Percentiles rank a stretch among this genome's conserved stretches.
phyloP scores from a whole-genome alignment of 2,329 filamentous ascomycete genomes.

The Plenodomus tracheiphilus region DNA sequence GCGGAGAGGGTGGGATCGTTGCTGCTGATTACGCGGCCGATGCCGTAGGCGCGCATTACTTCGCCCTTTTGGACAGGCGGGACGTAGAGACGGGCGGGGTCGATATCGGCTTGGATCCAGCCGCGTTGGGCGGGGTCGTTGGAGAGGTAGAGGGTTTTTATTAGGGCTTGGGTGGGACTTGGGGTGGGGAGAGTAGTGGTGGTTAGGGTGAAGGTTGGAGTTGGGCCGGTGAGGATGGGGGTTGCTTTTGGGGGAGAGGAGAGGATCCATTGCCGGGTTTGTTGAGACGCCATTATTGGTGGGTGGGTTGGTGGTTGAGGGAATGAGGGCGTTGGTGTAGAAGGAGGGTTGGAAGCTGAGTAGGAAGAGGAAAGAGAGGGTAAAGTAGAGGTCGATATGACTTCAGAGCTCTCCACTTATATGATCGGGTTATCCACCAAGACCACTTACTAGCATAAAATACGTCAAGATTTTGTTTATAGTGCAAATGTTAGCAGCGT shows the following conservation, averaged over 20 bases:
- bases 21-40: conserved; percentile 64
- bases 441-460: too few species aligned
- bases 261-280: conserved; percentile 51
- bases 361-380: too few species aligned
- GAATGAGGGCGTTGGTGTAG: not conserved
- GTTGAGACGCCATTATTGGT: conserved; percentile 31
- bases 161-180: conserved; percentile 48
- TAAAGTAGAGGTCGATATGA: too few species aligned
- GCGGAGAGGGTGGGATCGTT: conserved; percentile 57
- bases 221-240: conserved; percentile 40
- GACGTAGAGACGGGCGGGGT: conserved; percentile 52
- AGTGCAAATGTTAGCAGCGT: too few species aligned
- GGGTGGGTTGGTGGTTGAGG: not conserved
- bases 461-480: too few species aligned
- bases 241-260: conserved; percentile 44
- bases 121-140: conserved; percentile 59
- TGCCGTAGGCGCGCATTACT: conserved; percentile 65
- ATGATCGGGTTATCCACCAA: too few species aligned
- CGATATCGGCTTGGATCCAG: conserved; percentile 51
- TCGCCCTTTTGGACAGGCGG: conserved; percentile 49
- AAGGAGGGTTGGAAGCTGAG: not conserved
- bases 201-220: conserved; percentile 48
- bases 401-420: too few species aligned
- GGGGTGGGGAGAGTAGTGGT: conserved; percentile 41
- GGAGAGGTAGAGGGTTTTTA: conserved; percentile 53